Percentiles rank a stretch among this genome's conserved stretches.
Conservation (phyloP, 192 early-diverging fungal genomes). For the Coemansia sp. region DNA sequence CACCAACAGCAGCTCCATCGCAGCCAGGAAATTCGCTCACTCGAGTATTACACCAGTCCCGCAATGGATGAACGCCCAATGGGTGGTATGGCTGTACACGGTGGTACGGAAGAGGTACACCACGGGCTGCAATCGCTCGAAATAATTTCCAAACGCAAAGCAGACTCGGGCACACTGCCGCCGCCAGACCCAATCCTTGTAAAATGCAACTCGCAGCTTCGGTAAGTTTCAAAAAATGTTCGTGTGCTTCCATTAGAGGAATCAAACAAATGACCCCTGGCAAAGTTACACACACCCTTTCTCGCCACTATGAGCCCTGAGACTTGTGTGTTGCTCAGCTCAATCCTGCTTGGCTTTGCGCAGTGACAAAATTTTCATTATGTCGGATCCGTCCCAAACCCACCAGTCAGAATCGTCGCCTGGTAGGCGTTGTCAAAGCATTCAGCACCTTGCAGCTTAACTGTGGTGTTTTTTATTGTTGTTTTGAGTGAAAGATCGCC, state of each 20-base stretch:
- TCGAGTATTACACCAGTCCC: background rate
- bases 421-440: no score
- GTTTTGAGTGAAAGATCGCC: background rate
- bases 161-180: slow-evolving; percentile 26
- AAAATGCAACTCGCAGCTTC: slow-evolving; percentile 34
- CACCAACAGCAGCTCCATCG: background rate
- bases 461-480: background rate
- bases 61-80: background rate
- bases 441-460: no score
- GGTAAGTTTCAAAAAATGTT: slow-evolving; percentile 27
- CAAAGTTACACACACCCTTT: background rate
- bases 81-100: slow-evolving; percentile 2
- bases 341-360: background rate
- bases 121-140: slow-evolving; percentile 20
- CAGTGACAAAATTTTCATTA: background rate
- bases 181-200: slow-evolving; percentile 31
- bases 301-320: background rate
- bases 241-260: background rate
- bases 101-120: background rate
- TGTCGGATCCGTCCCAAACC: slow-evolving; percentile 7
- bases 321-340: background rate
- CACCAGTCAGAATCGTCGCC: no score
- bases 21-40: background rate
- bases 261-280: background rate
- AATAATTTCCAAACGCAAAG: slow-evolving; percentile 17